Conservation (phyloP, 1,284 basidiomycete species). For the Leccinum variabile region DNA sequence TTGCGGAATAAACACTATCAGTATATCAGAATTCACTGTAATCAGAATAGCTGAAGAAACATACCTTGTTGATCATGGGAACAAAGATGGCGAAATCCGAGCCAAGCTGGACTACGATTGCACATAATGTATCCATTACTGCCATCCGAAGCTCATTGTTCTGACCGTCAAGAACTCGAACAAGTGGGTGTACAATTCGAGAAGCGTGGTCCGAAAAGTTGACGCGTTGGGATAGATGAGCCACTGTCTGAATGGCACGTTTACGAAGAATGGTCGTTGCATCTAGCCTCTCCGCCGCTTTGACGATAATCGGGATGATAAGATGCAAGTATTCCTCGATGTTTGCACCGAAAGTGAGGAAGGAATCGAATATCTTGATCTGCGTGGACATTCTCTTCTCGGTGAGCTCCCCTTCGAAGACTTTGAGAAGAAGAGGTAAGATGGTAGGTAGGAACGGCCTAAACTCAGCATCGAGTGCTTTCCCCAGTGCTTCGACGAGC, state of each 20-base stretch:
- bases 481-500: conserved; percentile 92
- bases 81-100: conserved; percentile 98
- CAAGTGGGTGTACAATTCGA: conserved; percentile 94
- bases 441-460: conserved; percentile 95
- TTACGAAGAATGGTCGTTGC: conserved; percentile 78
- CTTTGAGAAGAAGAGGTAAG: conserved; percentile 86
- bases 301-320: conserved; percentile 93
- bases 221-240: conserved; percentile 88
- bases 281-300: conserved; percentile 86
- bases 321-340: conserved; percentile 98
- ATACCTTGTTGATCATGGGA: conserved; percentile 93
- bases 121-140: conserved; percentile 93
- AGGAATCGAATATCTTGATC: conserved; percentile 91
- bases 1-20: conserved; percentile 74
- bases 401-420: conserved; percentile 85
- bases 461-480: conserved; percentile 96
- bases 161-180: conserved; percentile 80
- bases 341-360: conserved; percentile 93
- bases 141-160: conserved; percentile 84
- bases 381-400: conserved; percentile 81
- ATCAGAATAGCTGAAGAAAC: conserved; percentile 5
- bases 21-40: conserved; percentile 7
- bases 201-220: conserved; percentile 99
- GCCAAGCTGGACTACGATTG: conserved; percentile 90
- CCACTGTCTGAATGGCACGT: conserved; percentile 89